A percentile compares a stretch with the other conserved stretches of the same genome.
phyloP scores from a whole-genome alignment of 495 filamentous ascomycete species.

The Opeltia flavorubescens region DNA sequence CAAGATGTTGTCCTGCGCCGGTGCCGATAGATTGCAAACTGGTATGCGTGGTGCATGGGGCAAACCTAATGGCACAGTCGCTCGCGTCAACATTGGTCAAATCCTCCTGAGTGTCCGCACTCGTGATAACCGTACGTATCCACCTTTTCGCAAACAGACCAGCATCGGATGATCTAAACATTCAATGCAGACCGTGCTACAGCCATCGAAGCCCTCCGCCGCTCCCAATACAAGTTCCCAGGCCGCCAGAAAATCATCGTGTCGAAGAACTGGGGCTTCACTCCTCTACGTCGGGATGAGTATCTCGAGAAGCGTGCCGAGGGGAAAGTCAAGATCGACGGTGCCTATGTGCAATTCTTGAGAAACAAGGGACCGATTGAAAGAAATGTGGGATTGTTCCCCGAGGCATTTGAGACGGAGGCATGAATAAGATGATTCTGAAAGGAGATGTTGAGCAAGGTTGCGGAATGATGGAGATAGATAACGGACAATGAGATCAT shows the following conservation, averaged over 20 bases:
- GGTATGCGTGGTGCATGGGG: slow-evolving; percentile 99
- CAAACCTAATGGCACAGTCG: slow-evolving; percentile 95
- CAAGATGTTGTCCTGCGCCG: slow-evolving; percentile 99
- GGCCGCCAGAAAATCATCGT: slow-evolving; percentile 99
- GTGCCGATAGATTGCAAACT: slow-evolving; percentile 98
- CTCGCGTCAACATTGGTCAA: slow-evolving; percentile 99
- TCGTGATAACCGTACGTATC: slow-evolving; percentile 61
- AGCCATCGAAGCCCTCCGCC: slow-evolving; percentile 95
- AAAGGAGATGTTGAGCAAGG: neutral
- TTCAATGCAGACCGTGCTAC: slow-evolving; percentile 69
- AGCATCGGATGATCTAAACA: neutral
- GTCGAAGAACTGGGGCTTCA: slow-evolving; percentile 99
- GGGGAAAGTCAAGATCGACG: slow-evolving; percentile 83
- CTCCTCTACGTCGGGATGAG: slow-evolving; percentile 89
- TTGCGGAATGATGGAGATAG: no score
- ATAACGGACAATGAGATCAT: no score
- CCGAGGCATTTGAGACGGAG: slow-evolving; percentile 59
- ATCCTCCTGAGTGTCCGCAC: slow-evolving; percentile 93
- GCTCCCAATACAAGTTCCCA: slow-evolving; percentile 99
- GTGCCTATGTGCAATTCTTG: slow-evolving; percentile 98
- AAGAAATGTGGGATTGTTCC: slow-evolving; percentile 85
- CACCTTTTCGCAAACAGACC: neutral
- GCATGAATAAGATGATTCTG: neutral
- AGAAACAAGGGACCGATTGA: slow-evolving; percentile 73
- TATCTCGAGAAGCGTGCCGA: slow-evolving; percentile 83